A percentile compares a stretch with the other conserved stretches of the same genome.
Conservation (phyloP, 495 filamentous ascomycete species). For the Elasticomyces elasticus region DNA sequence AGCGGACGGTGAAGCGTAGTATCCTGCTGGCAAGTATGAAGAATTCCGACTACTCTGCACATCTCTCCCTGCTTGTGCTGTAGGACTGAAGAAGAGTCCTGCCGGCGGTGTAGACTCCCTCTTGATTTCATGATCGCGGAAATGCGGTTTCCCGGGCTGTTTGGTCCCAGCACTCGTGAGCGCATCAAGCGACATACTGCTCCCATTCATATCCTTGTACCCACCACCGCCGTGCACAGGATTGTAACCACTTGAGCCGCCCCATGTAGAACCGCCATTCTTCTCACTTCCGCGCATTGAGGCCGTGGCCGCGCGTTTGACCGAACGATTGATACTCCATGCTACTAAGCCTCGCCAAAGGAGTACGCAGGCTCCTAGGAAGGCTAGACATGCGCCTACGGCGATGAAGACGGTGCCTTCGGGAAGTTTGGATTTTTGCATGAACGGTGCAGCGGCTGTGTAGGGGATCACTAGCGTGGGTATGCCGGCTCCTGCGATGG, state of each 20-base stretch:
- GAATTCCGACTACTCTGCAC: conserved; percentile 39
- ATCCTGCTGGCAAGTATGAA: conserved; percentile 80
- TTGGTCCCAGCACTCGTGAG: conserved; percentile 34
- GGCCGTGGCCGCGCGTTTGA: conserved; percentile 60
- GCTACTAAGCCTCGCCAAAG: conserved; percentile 82
- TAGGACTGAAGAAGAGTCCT: conserved; percentile 89
- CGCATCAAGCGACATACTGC: conserved; percentile 35
- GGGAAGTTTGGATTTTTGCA: conserved; percentile 83
- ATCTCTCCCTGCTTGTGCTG: conserved; percentile 47
- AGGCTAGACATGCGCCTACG: conserved; percentile 78
- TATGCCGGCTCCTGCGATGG: conserved; percentile 39
- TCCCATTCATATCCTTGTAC: conserved; percentile 26
- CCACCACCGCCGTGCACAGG: conserved; percentile 24
- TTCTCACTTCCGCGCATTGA: conserved; percentile 16
- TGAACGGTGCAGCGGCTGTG: conserved; percentile 78
- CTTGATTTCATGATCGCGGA: conserved; percentile 16
- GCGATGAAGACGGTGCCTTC: conserved; percentile 95
- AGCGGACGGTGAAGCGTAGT: conserved; percentile 65
- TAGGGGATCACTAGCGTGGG: conserved; percentile 65
- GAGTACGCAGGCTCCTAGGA: conserved; percentile 67
- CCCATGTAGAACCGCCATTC: conserved; percentile 1
- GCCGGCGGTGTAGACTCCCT: conserved; percentile 36
- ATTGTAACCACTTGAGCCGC: conserved; percentile 11
- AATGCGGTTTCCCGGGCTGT: conserved; percentile 33
- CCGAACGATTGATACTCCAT: conserved; percentile 85